phyloP scores from a whole-genome alignment of 2,329 filamentous ascomycete species.

The Fusarium redolens region DNA sequence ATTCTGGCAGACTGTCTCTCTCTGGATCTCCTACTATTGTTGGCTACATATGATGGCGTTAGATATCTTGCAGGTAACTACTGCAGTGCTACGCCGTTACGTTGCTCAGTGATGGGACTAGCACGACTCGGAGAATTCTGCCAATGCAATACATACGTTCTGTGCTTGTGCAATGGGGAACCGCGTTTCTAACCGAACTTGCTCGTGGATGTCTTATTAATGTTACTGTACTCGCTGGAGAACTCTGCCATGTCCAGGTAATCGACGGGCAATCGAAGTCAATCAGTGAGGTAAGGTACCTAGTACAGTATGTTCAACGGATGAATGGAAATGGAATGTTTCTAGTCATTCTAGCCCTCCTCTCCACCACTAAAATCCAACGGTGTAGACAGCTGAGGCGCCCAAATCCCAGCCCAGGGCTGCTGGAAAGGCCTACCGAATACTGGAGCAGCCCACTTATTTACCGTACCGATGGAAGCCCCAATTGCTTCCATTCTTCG shows the following conservation, averaged over 20 bases:
- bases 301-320: not conserved
- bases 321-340: not conserved
- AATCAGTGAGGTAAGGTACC: not conserved
- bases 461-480: conserved; percentile 20
- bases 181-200: conserved; percentile 22
- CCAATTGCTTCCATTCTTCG: conserved; percentile 17
- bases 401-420: not conserved
- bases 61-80: not conserved
- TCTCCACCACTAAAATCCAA: conserved; percentile 20
- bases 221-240: not conserved
- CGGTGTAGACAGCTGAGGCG: conserved; percentile 6
- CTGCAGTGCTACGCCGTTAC: conserved; percentile 23
- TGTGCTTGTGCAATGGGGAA: conserved; percentile 38
- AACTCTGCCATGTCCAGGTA: not conserved
- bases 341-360: conserved; percentile 12
- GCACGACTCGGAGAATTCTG: conserved; percentile 45
- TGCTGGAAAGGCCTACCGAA: not conserved
- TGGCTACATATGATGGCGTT: not conserved
- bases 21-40: not conserved
- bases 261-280: not conserved
- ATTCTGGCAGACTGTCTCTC: not conserved
- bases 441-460: not conserved
- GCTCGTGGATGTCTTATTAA: not conserved
- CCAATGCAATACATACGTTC: conserved; percentile 21
- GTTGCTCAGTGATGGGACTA: conserved; percentile 31